Evolutionary conservation across 2,329 filamentous ascomycete species (phyloP).

Genomic region (Claviceps lovelessii): DNA sequence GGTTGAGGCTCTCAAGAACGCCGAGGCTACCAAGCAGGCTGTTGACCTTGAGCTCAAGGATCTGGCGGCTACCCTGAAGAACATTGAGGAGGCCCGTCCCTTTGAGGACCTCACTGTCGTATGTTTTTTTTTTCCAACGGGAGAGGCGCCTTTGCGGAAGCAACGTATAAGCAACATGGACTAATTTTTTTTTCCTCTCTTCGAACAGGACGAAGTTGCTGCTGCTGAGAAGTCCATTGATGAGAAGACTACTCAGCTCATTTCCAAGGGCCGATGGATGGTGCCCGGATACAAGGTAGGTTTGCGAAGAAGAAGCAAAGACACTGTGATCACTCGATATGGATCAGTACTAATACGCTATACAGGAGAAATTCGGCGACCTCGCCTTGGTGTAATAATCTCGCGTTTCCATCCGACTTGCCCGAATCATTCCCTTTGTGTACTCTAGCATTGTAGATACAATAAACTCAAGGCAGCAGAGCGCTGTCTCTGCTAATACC

Average conservation of each 20-base stretch:
- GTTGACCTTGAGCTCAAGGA: conserved; percentile 92
- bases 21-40: conserved; percentile 89
- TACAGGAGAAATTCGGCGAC: conserved; percentile 96
- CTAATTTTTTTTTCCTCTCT: neutral
- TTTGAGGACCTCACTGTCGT: conserved; percentile 97
- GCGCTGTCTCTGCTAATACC: conserved; percentile 20
- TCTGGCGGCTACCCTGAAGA: conserved; percentile 85
- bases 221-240: conserved; percentile 92
- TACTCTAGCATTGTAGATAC: conserved; percentile 61
- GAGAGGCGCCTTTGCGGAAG: neutral
- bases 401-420: conserved; percentile 21
- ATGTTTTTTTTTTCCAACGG: conserved; percentile 32
- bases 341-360: conserved; percentile 28
- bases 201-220: conserved; percentile 72
- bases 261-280: conserved; percentile 95
- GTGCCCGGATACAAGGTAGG: conserved; percentile 97
- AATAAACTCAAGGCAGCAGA: conserved; percentile 23
- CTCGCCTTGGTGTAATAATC: conserved; percentile 74
- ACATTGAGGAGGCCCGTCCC: conserved; percentile 89
- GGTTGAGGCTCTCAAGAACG: conserved; percentile 91
- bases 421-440: conserved; percentile 36
- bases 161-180: neutral
- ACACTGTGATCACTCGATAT: neutral
- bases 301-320: conserved; percentile 3
- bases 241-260: conserved; percentile 86